Base-by-base conservation (phyloP, 108 stramenopile genomes). In the Cyclotella cryptica region DNA sequence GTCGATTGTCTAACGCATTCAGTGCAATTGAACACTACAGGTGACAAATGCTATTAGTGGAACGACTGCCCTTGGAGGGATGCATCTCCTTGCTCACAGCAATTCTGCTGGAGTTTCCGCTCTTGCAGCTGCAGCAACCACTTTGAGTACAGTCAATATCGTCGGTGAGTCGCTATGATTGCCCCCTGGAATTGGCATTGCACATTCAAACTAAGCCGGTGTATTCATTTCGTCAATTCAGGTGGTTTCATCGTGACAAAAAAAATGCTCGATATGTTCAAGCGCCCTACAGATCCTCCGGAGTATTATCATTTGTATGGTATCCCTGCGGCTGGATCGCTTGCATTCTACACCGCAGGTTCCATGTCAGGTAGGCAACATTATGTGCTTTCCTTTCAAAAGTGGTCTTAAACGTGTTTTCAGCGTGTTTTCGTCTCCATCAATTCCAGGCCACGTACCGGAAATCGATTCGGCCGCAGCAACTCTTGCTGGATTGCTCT, bases 231-330 rank as follows among this genome's bases (percentile, higher is more conserved):
- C 35, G 6, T 35, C 6, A 35, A 35, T 35, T 35, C 52, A 85
- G 85, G 92, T 75, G 98, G 98, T 39, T 97, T 97, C 85, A 91
- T 98, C 80, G 97, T 99, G 40, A 98, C 98, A 7, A 95, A 93
- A 53, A 98, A 98, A 81, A 99, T 99, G 99, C 87, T 99, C 62
- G 99, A 99, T 75, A 98, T 99, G 98, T 99, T 99, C 92, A 96
- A 97, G 72, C 92, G 99, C 4, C 94, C 96, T 4, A 96, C 94
- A 43, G 99, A 99, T 81, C 98, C 99, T 57, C 97, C 97, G 10
- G 98, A 99, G 81, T 97, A 93, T 87, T 97, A 98, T 81, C 93
- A 98, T 67, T 85, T 96, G 71, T 99, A 98, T 82, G 96, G 94
- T n/a, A 86, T 97, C 58, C 99, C 98, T 0, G 95, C 97, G 24